Percentiles rank a stretch among this genome's conserved stretches.
Conservation (phyloP, 768 basidiomycete genomes). For the Russula emetica region DNA sequence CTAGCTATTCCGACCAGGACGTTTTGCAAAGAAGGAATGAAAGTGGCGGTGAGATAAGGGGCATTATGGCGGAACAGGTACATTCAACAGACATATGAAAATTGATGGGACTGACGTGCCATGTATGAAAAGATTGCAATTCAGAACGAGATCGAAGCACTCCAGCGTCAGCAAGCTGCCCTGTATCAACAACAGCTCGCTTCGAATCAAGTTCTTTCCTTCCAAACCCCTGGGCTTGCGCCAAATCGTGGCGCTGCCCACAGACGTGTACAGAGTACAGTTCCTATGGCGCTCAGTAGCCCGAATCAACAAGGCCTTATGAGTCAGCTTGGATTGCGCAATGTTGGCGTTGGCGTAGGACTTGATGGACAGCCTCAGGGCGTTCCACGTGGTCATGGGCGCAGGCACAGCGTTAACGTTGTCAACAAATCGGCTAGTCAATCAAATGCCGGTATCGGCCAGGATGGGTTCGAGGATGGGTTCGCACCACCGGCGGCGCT, state of each 20-base stretch:
- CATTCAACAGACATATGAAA: conserved; percentile 23
- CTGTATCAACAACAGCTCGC: conserved; percentile 88
- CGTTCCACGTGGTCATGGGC: conserved; percentile 78
- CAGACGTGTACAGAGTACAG: conserved; percentile 82
- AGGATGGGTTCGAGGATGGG: conserved; percentile 77
- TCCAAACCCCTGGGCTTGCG: conserved; percentile 70
- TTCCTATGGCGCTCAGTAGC: conserved; percentile 47
- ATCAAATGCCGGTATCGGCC: conserved; percentile 45
- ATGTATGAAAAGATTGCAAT: conserved; percentile 60
- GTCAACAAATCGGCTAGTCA: conserved; percentile 67
- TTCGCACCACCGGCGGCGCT: conserved; percentile 57
- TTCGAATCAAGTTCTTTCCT: conserved; percentile 78
- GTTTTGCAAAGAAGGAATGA: conserved; percentile 56
- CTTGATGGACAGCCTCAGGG: conserved; percentile 62
- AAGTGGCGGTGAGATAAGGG: conserved; percentile 67
- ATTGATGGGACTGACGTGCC: conserved; percentile 10
- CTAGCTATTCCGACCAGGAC: conserved; percentile 27
- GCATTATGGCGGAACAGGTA: conserved; percentile 96
- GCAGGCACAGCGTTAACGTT: conserved; percentile 89
- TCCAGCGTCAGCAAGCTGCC: conserved; percentile 87
- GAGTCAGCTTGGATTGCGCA: conserved; percentile 66
- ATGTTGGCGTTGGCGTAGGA: conserved; percentile 45
- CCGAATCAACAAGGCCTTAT: conserved; percentile 55
- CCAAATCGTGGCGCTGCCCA: conserved; percentile 57
- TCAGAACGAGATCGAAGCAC: conserved; percentile 84